phyloP scores from a whole-genome alignment of 192 early-diverging fungal species.

The Martensiomyces pterosporus region DNA sequence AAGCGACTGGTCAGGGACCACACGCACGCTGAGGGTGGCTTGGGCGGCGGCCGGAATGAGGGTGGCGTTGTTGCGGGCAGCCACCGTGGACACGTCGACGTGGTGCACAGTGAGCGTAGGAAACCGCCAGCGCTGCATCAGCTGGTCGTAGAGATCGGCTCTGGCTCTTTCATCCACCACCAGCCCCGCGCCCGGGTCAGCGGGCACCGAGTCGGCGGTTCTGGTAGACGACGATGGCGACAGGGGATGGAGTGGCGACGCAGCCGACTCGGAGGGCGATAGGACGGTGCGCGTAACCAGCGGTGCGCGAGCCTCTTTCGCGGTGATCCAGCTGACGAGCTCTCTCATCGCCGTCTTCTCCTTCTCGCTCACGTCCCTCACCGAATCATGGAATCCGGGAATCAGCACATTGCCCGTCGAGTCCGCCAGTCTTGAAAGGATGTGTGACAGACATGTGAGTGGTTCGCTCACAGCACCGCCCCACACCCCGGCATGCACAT shows the following conservation, averaged over 20 bases:
- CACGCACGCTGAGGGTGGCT: slow-evolving; percentile 67
- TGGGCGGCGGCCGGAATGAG: slow-evolving; percentile 65
- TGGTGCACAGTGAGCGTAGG: slow-evolving; percentile 73
- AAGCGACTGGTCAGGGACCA: slow-evolving; percentile 70
- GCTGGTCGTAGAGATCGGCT: slow-evolving; percentile 47
- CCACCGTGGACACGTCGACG: slow-evolving; percentile 62
- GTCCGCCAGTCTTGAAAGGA: slow-evolving; percentile 55
- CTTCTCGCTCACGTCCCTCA: slow-evolving; percentile 49
- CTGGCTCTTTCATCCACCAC: too few relatives aligned
- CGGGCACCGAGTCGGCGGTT: slow-evolving; percentile 1
- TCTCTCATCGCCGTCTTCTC: slow-evolving; percentile 57
- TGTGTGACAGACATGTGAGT: slow-evolving; percentile 62
- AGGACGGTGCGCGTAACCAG: slow-evolving; percentile 21
- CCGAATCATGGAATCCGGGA: slow-evolving; percentile 66
- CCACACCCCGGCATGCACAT: slow-evolving; percentile 72
- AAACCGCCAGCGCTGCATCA: slow-evolving; percentile 73
- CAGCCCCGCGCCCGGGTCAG: too few relatives aligned
- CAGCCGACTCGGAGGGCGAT: slow-evolving; percentile 1
- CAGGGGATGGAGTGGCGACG: too few relatives aligned
- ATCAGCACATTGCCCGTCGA: slow-evolving; percentile 56
- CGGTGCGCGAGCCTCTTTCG: slow-evolving; percentile 29
- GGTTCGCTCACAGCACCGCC: slow-evolving; percentile 73
- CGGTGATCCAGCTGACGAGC: slow-evolving; percentile 28
- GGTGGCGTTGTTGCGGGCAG: slow-evolving; percentile 59
- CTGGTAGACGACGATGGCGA: neutral